Conservation (phyloP, 176 grass and related monocot species). For the Triticum timopheevii region DNA sequence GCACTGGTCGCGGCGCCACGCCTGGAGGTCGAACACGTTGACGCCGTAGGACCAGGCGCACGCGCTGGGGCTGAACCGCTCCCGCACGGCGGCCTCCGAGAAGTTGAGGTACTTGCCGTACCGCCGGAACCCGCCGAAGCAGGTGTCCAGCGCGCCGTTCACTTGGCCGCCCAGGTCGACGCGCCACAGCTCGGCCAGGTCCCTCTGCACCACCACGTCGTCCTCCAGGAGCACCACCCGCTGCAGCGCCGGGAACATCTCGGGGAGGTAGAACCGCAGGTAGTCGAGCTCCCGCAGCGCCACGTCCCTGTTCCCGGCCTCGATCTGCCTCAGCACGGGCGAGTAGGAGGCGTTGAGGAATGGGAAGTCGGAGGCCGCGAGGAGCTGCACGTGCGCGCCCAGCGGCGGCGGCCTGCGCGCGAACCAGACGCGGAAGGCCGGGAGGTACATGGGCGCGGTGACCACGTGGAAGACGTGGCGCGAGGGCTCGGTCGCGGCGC, state of each 20-base stretch:
- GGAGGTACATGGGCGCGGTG: conserved; percentile 87
- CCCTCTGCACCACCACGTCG: conserved; percentile 90
- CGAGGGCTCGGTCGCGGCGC: conserved; percentile 63
- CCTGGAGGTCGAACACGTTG: conserved; percentile 57
- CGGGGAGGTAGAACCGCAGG: conserved; percentile 88
- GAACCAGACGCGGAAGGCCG: conserved; percentile 90
- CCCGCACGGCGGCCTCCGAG: conserved; percentile 51
- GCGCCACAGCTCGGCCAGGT: conserved; percentile 65
- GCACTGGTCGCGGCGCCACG: conserved; percentile 48
- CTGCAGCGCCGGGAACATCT: conserved; percentile 74
- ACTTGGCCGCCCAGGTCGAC: conserved; percentile 69
- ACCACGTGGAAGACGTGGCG: conserved; percentile 92
- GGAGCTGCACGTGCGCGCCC: conserved; percentile 52
- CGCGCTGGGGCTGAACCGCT: conserved; percentile 49
- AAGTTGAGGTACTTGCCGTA: conserved; percentile 88
- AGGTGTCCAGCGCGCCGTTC: conserved; percentile 77
- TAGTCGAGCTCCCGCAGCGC: conserved; percentile 63
- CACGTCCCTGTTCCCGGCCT: conserved; percentile 63
- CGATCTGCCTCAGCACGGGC: conserved; percentile 61
- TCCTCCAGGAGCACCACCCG: conserved; percentile 81
- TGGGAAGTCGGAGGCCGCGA: conserved; percentile 49
- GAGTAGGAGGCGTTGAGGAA: conserved; percentile 75
- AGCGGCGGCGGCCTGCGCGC: conserved; percentile 55
- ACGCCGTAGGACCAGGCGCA: conserved; percentile 85
- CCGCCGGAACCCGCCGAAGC: conserved; percentile 82